phyloP scores from a whole-genome alignment of 495 filamentous ascomycete genomes.

The Neurospora africana region DNA sequence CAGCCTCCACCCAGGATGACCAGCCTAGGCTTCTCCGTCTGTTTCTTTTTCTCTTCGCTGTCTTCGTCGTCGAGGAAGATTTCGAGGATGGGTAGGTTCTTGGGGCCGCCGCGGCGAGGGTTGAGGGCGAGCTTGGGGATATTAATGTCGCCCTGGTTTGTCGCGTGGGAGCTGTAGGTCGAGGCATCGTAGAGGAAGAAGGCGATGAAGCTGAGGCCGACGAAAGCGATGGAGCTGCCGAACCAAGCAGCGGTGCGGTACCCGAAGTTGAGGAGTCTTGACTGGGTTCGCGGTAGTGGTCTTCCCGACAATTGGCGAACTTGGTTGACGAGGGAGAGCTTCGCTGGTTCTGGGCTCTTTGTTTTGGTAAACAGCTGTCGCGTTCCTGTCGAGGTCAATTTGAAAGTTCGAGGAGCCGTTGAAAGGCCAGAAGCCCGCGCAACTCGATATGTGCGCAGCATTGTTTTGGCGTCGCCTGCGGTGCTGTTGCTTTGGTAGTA shows the following conservation, averaged over 20 bases:
- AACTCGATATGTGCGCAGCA: conserved; percentile 6
- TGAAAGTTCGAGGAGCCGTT: background rate
- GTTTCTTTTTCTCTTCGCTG: conserved; percentile 48
- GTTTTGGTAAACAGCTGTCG: background rate
- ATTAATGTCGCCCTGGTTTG: conserved; percentile 55
- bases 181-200: conserved; percentile 95
- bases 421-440: background rate
- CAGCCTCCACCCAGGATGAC: conserved; percentile 92
- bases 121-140: conserved; percentile 74
- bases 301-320: conserved; percentile 34
- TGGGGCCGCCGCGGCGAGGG: conserved; percentile 79
- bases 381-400: background rate
- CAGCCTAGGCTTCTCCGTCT: conserved; percentile 79
- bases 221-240: conserved; percentile 35
- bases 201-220: conserved; percentile 47
- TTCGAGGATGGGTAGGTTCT: conserved; percentile 90
- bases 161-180: conserved; percentile 64
- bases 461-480: background rate
- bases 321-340: conserved; percentile 7
- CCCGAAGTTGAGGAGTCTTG: conserved; percentile 35
- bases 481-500: background rate
- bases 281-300: conserved; percentile 36
- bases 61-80: conserved; percentile 82
- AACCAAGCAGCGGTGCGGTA: conserved; percentile 41
- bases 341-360: background rate